phyloP scores from a whole-genome alignment of 2,329 filamentous ascomycete genomes.

The Hirsutella thompsonii region DNA sequence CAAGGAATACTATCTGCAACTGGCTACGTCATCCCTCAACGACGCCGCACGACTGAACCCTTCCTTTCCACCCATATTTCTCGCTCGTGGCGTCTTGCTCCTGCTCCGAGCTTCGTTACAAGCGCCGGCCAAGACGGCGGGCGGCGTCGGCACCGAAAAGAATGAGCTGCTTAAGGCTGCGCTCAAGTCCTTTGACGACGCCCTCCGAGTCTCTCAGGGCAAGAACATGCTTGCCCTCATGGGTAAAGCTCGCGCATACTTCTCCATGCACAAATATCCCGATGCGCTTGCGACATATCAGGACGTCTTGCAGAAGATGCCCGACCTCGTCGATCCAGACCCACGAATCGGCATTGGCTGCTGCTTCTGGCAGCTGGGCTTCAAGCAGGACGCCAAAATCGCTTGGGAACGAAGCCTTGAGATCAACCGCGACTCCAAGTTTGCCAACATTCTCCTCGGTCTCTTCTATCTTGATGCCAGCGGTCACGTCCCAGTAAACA shows the following conservation, averaged over 20 bases:
- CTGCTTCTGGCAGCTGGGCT: conserved; percentile 93
- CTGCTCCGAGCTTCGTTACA: conserved; percentile 80
- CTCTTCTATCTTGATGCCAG: conserved; percentile 83
- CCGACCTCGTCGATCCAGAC: conserved; percentile 81
- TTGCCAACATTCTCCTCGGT: conserved; percentile 80
- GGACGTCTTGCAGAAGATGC: conserved; percentile 73
- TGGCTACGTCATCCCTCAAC: conserved; percentile 84
- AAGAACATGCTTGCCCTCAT: conserved; percentile 88
- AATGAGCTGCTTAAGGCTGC: conserved; percentile 74
- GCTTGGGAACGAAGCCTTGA: conserved; percentile 86
- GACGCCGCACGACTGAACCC: conserved; percentile 93
- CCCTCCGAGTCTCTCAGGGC: conserved; percentile 68
- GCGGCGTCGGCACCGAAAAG: conserved; percentile 57
- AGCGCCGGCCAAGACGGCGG: conserved; percentile 55
- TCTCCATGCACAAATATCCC: conserved; percentile 72
- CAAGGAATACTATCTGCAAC: conserved; percentile 85
- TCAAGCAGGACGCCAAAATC: conserved; percentile 79
- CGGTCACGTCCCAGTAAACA: conserved; percentile 68
- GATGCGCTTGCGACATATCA: conserved; percentile 81
- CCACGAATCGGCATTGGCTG: conserved; percentile 92
- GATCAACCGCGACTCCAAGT: conserved; percentile 70
- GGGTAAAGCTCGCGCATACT: conserved; percentile 78
- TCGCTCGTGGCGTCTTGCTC: conserved; percentile 80
- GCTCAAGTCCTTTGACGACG: conserved; percentile 89
- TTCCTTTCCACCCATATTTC: conserved; percentile 77